Evolutionary conservation across 2,329 filamentous ascomycete genomes (phyloP), one percentile per base, ranked within the genome.

Genomic region (Diaporthe sp.): DNA sequence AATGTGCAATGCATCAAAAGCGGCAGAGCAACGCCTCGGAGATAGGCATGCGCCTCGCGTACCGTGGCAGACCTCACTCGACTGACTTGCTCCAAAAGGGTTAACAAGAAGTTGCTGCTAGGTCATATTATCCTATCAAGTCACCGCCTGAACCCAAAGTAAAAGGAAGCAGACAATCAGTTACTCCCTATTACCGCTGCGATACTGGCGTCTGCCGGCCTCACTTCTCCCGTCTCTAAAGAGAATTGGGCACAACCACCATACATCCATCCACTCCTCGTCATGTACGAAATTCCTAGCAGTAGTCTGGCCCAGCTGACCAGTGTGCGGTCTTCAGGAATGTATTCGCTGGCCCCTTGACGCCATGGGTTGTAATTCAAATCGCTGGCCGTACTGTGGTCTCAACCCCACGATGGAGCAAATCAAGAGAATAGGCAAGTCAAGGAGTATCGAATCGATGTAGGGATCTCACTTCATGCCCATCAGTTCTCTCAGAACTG

Each of bases 301-400:
- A n/a, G n/a, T n/a, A n/a, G n/a, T n/a, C n/a, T n/a, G n/a, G n/a
- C n/a, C n/a, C n/a, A n/a, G n/a, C n/a, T n/a, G n/a, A n/a, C n/a
- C n/a, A n/a, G n/a, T n/a, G n/a, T n/a, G n/a, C n/a, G n/a, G n/a
- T n/a, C n/a, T n/a, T n/a, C n/a, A n/a, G n/a, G n/a, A n/a, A n/a
- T n/a, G n/a, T n/a, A n/a, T n/a, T n/a, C n/a, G n/a, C n/a, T n/a
- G n/a, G n/a, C n/a, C n/a, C n/a, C n/a, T n/a, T n/a, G n/a, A n/a
- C n/a, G n/a, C 70, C 70, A 25, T 28, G 54, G 47, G 70, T 40
- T 35, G 55, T 66, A 28, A 64, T 22, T 19, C 42, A 40, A n/a
- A 55, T 72, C 70, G 57, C 13, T 64, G 45, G 45, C 45, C 64
- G 17, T 19, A 72, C 42, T 64, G 40, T 25, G 40, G 60, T 17